phyloP scores from a whole-genome alignment of 257 asterid genomes.

The Haberlea rhodopensis region DNA sequence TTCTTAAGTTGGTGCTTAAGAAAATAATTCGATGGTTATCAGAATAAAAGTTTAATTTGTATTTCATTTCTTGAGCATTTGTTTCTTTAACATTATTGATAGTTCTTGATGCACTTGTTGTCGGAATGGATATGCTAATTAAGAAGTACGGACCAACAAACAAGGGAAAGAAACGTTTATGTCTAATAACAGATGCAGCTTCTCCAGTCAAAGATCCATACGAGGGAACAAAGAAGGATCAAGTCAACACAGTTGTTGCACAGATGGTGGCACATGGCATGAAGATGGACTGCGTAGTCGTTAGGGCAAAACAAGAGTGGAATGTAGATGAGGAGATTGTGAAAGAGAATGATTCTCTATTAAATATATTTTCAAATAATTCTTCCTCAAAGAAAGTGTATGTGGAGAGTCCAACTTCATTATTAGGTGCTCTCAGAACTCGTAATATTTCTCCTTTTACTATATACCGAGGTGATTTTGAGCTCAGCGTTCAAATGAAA shows the following conservation, averaged over 20 bases:
- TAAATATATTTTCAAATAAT: slow-evolving; percentile 51
- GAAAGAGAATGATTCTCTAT: slow-evolving; percentile 81
- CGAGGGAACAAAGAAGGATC: slow-evolving; percentile 94
- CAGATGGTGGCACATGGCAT: slow-evolving; percentile 79
- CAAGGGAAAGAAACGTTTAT: slow-evolving; percentile 87
- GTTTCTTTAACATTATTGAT: slow-evolving; percentile 53
- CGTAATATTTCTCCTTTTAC: slow-evolving; percentile 85
- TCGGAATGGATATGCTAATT: slow-evolving; percentile 89
- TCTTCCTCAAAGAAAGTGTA: slow-evolving; percentile 62
- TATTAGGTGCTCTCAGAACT: slow-evolving; percentile 84
- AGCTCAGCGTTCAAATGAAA: slow-evolving; percentile 62
- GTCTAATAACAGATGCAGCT: slow-evolving; percentile 75
- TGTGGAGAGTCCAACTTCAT: slow-evolving; percentile 71
- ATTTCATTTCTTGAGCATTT: slow-evolving; percentile 18
- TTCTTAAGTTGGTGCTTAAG: too few relatives aligned
- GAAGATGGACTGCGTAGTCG: slow-evolving; percentile 83
- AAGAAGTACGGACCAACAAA: slow-evolving; percentile 69
- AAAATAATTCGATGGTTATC: too few relatives aligned
- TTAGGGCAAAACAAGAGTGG: slow-evolving; percentile 40
- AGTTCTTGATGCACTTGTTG: slow-evolving; percentile 98
- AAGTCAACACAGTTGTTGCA: slow-evolving; percentile 76
- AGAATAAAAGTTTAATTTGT: slow-evolving; percentile 7
- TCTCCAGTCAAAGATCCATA: slow-evolving; percentile 73
- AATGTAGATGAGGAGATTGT: slow-evolving; percentile 40
- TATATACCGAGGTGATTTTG: slow-evolving; percentile 79